A percentile compares a stretch with the other conserved stretches of the same genome.
Evolutionary conservation across 306 rosid genomes (phyloP).

Genomic region (Arachis stenosperma): DNA sequence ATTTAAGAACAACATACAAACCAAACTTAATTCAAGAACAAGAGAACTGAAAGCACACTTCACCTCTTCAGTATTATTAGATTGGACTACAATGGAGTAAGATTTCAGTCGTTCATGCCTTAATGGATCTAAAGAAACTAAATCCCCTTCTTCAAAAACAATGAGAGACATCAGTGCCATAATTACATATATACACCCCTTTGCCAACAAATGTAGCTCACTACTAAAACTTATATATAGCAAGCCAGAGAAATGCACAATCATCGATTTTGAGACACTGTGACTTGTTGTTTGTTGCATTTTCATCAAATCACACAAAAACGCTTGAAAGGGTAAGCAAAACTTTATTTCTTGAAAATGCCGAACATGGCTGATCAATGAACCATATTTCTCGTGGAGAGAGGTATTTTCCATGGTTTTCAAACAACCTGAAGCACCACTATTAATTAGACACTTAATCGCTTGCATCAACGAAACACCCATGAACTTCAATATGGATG

Average conservation of each 20-base stretch:
- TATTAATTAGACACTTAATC: conserved; percentile 56
- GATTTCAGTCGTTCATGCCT: conserved; percentile 41
- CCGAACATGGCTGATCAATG: conserved; percentile 47
- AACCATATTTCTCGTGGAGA: conserved; percentile 57
- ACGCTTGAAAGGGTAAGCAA: conserved; percentile 66
- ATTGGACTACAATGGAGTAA: conserved; percentile 40
- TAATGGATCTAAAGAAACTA: conserved; percentile 52
- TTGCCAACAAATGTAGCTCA: conserved; percentile 73
- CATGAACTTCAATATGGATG: conserved; percentile 78
- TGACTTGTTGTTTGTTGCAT: conserved; percentile 44
- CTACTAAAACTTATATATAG: conserved; percentile 59
- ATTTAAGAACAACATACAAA: conserved; percentile 29
- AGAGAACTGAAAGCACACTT: conserved; percentile 29
- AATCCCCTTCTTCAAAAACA: conserved; percentile 72
- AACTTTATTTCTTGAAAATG: conserved; percentile 56
- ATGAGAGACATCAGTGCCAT: conserved; percentile 60
- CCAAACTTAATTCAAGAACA: conserved; percentile 8
- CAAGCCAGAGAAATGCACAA: conserved; percentile 79
- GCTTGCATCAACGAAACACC: conserved; percentile 61
- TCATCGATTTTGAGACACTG: conserved; percentile 67
- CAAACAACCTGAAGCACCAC: conserved; percentile 43
- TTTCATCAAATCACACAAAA: conserved; percentile 54
- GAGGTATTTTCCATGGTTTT: conserved; percentile 52
- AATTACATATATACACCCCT: conserved; percentile 63
- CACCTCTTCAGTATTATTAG: conserved; percentile 56